A percentile compares a stretch with the other conserved stretches of the same genome.
phyloP scores from a whole-genome alignment of 257 asterid genomes.

The Nicotiana knightiana region DNA sequence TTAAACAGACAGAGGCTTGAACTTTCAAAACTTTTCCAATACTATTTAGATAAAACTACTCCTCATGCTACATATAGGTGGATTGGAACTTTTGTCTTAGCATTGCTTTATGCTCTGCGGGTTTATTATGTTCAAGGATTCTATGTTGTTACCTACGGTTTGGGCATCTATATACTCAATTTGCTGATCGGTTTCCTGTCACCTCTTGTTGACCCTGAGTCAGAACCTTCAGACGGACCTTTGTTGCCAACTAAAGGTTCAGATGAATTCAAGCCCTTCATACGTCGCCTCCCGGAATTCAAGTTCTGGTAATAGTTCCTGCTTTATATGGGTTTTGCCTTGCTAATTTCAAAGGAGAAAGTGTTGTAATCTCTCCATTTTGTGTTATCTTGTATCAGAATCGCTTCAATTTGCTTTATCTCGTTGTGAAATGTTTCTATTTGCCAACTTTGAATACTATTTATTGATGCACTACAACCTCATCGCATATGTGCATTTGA shows the following conservation, averaged over 20 bases:
- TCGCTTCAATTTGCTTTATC: background rate
- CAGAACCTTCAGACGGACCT: constrained; percentile 76
- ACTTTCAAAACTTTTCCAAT: constrained; percentile 63
- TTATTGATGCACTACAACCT: background rate
- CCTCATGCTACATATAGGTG: constrained; percentile 85
- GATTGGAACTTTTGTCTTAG: constrained; percentile 61
- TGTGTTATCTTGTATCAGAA: background rate
- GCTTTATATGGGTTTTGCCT: background rate
- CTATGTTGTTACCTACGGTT: constrained; percentile 79
- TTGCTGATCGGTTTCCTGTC: constrained; percentile 91
- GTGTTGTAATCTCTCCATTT: background rate
- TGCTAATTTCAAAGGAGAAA: background rate
- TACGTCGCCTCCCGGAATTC: constrained; percentile 97
- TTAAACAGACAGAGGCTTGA: constrained; percentile 72
- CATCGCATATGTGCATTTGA: background rate
- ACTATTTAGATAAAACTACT: constrained; percentile 78
- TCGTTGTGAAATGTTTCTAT: background rate
- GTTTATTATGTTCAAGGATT: constrained; percentile 72
- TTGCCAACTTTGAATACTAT: background rate
- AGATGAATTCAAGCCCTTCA: constrained; percentile 93
- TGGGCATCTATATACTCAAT: constrained; percentile 89
- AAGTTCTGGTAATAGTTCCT: constrained; percentile 69
- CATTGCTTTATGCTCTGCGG: constrained; percentile 64
- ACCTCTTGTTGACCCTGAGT: constrained; percentile 93
- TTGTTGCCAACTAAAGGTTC: constrained; percentile 90